Conservation (phyloP, 23 red algal genomes). For the Agarophyton chilense region DNA sequence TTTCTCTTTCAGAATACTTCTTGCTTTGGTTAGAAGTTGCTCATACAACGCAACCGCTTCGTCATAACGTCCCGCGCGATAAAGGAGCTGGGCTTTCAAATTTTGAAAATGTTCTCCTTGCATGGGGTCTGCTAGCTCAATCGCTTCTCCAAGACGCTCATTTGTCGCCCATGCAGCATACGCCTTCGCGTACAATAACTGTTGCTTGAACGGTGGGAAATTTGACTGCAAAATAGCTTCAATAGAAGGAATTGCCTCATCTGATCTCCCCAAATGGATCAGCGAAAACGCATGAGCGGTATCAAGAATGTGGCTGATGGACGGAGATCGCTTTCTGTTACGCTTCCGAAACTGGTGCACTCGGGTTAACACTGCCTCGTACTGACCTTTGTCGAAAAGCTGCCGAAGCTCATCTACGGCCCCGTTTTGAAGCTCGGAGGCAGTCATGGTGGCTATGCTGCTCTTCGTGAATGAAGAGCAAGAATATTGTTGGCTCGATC, state of each 20-base stretch:
- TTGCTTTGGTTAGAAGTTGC: not conserved
- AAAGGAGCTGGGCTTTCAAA: conserved; percentile 52
- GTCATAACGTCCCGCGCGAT: conserved; percentile 46
- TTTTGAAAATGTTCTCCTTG: conserved; percentile 10
- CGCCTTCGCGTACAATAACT: conserved; percentile 7
- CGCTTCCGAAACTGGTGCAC: conserved; percentile 52
- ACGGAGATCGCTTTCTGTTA: not conserved
- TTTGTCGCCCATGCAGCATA: conserved; percentile 55
- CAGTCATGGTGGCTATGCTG: not conserved
- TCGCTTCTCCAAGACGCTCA: conserved; percentile 1
- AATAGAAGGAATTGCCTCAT: conserved; percentile 23
- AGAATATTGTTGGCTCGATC: not conserved
- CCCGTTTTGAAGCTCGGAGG: not conserved
- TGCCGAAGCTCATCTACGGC: conserved; percentile 44
- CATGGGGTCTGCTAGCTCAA: not conserved
- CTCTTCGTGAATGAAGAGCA: not conserved
- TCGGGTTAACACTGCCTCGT: conserved; percentile 28
- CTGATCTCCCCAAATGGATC: conserved; percentile 31
- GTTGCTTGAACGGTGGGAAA: conserved; percentile 1
- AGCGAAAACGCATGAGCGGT: conserved; percentile 36
- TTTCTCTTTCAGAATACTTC: conserved; percentile 26
- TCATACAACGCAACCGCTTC: conserved; percentile 42
- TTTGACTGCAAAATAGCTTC: not conserved
- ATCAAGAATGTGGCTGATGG: not conserved
- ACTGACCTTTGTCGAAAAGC: conserved; percentile 53